Base-by-base conservation (phyloP, 306 rosid species). In the Pueraria montana region DNA sequence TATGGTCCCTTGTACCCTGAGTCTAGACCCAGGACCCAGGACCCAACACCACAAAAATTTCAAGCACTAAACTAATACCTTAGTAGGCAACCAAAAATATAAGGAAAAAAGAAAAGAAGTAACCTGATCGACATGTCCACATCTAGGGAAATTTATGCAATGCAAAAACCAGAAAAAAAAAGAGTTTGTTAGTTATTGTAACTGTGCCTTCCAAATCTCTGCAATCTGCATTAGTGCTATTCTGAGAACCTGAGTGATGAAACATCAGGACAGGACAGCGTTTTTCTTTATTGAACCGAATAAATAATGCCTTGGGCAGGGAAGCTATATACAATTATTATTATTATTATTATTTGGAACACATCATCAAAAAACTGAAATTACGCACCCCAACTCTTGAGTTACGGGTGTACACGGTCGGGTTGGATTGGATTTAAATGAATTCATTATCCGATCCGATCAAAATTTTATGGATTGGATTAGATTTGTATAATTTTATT, bases 1-100 rank as follows among this genome's bases (percentile, higher is more conserved):
- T 66, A 56, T 67, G 90, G 90, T 87, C 20, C 81, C 90, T 55
- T 87, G n/a, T 84, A 84, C 76, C 82, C 62, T 42, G 65, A 72
- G 65, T 80, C 78, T 66, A 66, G 36, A 81, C 24, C 40, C 65
- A 72, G 81, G 78, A 34, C 85, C 87, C 87, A 83, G 62, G 55
- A 11, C 79, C 20, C 86, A 56, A 8, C 21, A 48, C 87, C 74
- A 80, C 84, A 68, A 77, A 77, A 64, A 43, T 82, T 67, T 72
- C 2, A 38, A 38, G 11, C 11, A 34, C 40, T 34, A 4, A 0
- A 36, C 1, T 36, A 36, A 36, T 36, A 36, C 81, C 72, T 3
- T 68, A 34, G 23, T 76, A 45, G 67, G 26, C 75, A 84, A 76
- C 81, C 69, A 72, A 71, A 80, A 46, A 65, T 80, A 69, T n/a